Evolutionary conservation across 2,329 filamentous ascomycete species (phyloP), one percentile per base, ranked within the genome.

Genomic region (Apiospora marii): DNA sequence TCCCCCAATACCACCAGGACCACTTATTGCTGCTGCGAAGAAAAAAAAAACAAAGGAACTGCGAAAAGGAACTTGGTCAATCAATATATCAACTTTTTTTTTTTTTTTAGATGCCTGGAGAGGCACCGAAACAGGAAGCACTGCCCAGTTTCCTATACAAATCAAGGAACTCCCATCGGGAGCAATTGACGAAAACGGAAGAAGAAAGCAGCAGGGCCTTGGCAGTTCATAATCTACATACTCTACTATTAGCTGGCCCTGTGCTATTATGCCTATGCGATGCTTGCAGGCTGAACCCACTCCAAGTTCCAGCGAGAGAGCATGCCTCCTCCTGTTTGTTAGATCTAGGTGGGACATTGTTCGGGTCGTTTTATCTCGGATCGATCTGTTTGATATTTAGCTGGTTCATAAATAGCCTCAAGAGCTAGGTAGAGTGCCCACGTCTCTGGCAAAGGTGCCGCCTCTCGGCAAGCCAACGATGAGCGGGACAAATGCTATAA

Each of bases 371-470:
- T 41, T 64, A 64, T 64, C 58, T 64, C 34, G 58, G 58, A 41
- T 64, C 58, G 58, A 64, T 64, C 58, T 64, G 58, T 64, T 64
- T 64, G 58, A 14, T 64, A 64, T 64, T 64, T 41, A 64, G 58
- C 58, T 64, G 58, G 34, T 41, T 64, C 58, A n/a, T 22, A 64
- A 41, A 37, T 41, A 64, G 58, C 58, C 58, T 64, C 58, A 64
- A 34, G 24, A 22, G 34, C 58, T 22, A 64, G 34, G 34, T 22
- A 64, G 58, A 41, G 41, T 24, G 34, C 10, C 58, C 58, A 64
- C 58, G 58, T 41, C 30, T 41, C 58, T 64, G 34, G 19, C 22
- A 14, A 34, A 64, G 34, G 19, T 14, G 34, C 34, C 30, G n/a
- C 30, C 53, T 41, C 37, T 27, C 22, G 53, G 19, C 27, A 61